A percentile compares a stretch with the other conserved stretches of the same genome.
Evolutionary conservation across 441 rosid species (phyloP).

Genomic region (Eruca vesicaria): DNA sequence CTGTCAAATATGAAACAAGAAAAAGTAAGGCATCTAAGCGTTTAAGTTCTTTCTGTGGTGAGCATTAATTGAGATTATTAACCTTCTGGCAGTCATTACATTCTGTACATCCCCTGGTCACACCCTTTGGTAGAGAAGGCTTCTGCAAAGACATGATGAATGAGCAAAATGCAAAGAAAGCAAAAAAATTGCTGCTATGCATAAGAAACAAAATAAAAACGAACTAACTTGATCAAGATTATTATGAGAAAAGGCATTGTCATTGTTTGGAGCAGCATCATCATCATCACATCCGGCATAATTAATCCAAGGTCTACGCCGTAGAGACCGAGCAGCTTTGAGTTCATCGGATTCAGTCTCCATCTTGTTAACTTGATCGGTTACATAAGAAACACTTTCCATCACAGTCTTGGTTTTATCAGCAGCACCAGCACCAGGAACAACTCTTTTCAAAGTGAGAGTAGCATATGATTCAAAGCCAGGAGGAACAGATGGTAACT

Average conservation of each 20-base stretch:
- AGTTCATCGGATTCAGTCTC: constrained; percentile 44
- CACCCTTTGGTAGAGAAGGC: constrained; percentile 78
- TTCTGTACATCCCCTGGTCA: constrained; percentile 72
- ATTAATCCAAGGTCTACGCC: constrained; percentile 71
- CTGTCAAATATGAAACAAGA: constrained; percentile 46
- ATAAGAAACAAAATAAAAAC: neutral
- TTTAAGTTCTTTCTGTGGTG: neutral
- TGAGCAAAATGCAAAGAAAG: constrained; percentile 17
- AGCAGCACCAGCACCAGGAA: neutral
- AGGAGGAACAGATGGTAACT: constrained; percentile 86
- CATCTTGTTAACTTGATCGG: constrained; percentile 46
- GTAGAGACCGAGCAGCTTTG: constrained; percentile 52
- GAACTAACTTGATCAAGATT: constrained; percentile 60
- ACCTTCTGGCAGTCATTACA: constrained; percentile 96
- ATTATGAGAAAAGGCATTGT: constrained; percentile 43
- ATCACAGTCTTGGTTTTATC: constrained; percentile 40
- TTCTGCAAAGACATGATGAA: constrained; percentile 47
- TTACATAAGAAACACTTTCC: constrained; percentile 38
- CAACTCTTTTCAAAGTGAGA: constrained; percentile 52
- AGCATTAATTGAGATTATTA: constrained; percentile 7
- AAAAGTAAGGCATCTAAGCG: neutral
- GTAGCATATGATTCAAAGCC: constrained; percentile 91
- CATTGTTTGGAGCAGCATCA: constrained; percentile 43
- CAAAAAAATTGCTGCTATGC: constrained; percentile 8
- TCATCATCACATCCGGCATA: constrained; percentile 45